Base-by-base conservation (phyloP, 2,329 filamentous ascomycete genomes). In the Clathrospora elynae region DNA sequence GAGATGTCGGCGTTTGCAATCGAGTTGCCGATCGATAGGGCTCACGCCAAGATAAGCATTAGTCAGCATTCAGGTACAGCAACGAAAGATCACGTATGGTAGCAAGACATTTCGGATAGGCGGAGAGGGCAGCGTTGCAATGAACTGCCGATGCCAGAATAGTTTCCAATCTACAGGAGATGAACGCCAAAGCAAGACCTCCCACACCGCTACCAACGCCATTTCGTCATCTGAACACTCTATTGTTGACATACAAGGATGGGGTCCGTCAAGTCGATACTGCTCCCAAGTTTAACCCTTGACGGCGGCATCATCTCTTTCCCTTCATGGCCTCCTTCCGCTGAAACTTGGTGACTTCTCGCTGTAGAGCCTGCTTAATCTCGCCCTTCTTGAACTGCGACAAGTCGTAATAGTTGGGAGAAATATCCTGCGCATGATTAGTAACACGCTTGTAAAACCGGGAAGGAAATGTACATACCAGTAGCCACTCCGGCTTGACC, bases 401-500 rank as follows among this genome's bases (percentile, higher is more conserved):
- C 8, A 96, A 71, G 62, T 99, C 90, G 71, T 96, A 99, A 73
- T 99, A 99, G 12, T 80, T 83, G 2, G 91, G 91, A 4, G 93
- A 90, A 54, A 97, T 95, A 71, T 99, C 93, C 87, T 91, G 55
- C 34, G 2, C 6, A 7, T 13, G 9, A 46, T 55, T 51, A 53
- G 65, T 24, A 22, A 7, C 12, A 18, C 13, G 18, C 9, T 19
- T 11, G 3, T 13, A 10, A 6, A 8, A 5, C 14, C 3, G 24
- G 6, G 3, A 25, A 13, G 9, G 18, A 6, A 5, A 16, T 19
- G 17, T 6, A 74, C 86, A 73, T 78, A 91, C 88, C 72, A 97
- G 68, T 49, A 99, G 76, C 93, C 93, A 99, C 72, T 99, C 93
- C 1, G 92, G 88, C 68, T 88, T 87, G 41, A 99, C 86, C 19